Conservation (phyloP, 2,329 filamentous ascomycete species). For the Diaporthe sp. region DNA sequence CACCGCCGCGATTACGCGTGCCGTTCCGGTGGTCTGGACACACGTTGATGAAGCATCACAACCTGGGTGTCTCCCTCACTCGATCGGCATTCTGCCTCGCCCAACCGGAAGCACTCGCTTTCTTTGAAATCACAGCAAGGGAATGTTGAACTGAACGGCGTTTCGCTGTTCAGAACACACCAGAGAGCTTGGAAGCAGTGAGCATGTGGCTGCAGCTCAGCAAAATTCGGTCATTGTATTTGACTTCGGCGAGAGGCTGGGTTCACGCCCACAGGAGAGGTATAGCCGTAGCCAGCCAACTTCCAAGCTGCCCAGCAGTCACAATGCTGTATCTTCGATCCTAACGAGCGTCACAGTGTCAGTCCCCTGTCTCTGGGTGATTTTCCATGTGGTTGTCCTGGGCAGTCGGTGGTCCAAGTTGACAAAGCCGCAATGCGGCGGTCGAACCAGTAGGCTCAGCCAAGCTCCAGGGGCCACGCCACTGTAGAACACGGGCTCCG, state of each 20-base stretch:
- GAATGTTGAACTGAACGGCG: neutral
- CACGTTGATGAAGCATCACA: neutral
- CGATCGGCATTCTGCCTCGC: neutral
- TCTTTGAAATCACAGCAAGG: neutral
- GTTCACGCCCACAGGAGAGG: neutral
- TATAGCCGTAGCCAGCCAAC: neutral
- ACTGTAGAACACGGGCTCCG: neutral
- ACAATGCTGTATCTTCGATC: neutral
- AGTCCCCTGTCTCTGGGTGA: neutral
- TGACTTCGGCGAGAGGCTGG: too few species aligned
- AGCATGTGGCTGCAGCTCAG: neutral
- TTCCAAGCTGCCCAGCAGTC: neutral
- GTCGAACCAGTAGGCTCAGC: neutral
- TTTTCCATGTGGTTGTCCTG: neutral
- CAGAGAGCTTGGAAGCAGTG: neutral
- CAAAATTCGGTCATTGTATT: too few species aligned
- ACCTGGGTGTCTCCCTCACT: neutral
- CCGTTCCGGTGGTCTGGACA: neutral
- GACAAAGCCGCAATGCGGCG: neutral
- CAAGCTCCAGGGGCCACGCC: neutral
- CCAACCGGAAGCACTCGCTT: too few species aligned
- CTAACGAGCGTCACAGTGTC: neutral
- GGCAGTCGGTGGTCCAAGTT: neutral
- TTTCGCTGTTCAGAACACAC: too few species aligned
- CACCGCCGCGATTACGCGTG: too few species aligned